Percentiles rank a stretch among this genome's conserved stretches.
These are phyloP conservation scores for Pseudogymnoascus sp. DNA, from an alignment of 2,329 filamentous ascomycete genomes.

Conservation along the genomic window DNA sequence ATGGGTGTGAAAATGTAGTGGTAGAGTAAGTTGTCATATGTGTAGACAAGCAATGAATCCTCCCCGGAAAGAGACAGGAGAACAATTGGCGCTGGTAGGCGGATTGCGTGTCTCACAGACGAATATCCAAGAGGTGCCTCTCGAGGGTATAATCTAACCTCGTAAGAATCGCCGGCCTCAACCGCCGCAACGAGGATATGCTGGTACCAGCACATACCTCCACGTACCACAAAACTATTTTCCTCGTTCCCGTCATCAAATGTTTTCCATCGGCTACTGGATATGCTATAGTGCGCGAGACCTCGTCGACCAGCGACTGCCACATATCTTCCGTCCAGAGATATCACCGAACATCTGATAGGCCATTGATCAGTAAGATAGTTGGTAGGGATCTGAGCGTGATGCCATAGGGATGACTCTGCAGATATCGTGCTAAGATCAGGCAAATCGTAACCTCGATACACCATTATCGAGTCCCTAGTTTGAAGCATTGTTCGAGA, in stretches of 20 bases:
- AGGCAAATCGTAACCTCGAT: slow-evolving; percentile 83
- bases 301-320: slow-evolving; percentile 91
- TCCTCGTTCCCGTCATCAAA: slow-evolving; percentile 75
- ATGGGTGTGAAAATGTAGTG: slow-evolving; percentile 81
- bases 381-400: slow-evolving; percentile 69
- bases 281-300: slow-evolving; percentile 89
- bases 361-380: slow-evolving; percentile 94
- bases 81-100: slow-evolving; percentile 77
- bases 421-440: slow-evolving; percentile 87
- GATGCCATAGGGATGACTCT: slow-evolving; percentile 92
- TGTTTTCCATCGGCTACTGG: slow-evolving; percentile 90
- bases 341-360: slow-evolving; percentile 77
- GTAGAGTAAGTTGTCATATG: slow-evolving; percentile 89
- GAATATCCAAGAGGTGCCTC: slow-evolving; percentile 69
- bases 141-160: slow-evolving; percentile 86
- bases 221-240: slow-evolving; percentile 83
- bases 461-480: slow-evolving; percentile 79
- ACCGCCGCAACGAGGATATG: slow-evolving; percentile 89
- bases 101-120: slow-evolving; percentile 66
- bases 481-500: slow-evolving; percentile 84
- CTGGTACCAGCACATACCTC: slow-evolving; percentile 98
- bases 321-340: slow-evolving; percentile 84
- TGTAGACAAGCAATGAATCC: slow-evolving; percentile 92
- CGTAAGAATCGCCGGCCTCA: slow-evolving; percentile 73
- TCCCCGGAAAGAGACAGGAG: slow-evolving; percentile 82